Percentiles rank a stretch among this genome's conserved stretches.
Evolutionary conservation across 768 basidiomycete genomes (phyloP).

Genomic region (Xerocomellus chrysenteron): DNA sequence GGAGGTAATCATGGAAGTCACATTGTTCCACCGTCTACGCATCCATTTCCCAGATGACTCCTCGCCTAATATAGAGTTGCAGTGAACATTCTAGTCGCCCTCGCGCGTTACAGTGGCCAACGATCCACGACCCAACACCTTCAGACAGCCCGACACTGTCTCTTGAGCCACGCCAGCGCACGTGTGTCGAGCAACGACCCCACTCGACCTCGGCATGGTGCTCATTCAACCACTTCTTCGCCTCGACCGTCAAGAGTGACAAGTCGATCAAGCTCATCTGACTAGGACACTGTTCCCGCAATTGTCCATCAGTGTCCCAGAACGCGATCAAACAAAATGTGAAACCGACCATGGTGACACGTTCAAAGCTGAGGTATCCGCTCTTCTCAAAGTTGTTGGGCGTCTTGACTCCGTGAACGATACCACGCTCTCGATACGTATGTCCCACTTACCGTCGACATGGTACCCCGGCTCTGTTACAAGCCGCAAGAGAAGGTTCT

Average conservation of each 20-base stretch:
- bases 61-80: no score
- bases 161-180: constrained; percentile 26
- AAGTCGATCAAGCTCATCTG: constrained; percentile 78
- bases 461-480: constrained; percentile 84
- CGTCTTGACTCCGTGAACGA: constrained; percentile 71
- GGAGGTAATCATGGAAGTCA: no score
- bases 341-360: constrained; percentile 76
- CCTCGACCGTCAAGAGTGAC: constrained; percentile 60
- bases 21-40: no score
- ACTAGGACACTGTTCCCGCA: constrained; percentile 64
- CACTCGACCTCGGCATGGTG: constrained; percentile 72
- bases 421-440: constrained; percentile 91
- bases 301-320: not conserved
- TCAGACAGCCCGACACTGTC: constrained; percentile 16
- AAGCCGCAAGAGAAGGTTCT: not conserved
- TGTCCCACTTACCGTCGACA: constrained; percentile 85
- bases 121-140: not conserved
- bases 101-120: not conserved
- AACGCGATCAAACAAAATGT: not conserved
- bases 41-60: no score
- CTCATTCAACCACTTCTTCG: constrained; percentile 77
- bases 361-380: constrained; percentile 82
- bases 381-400: constrained; percentile 78
- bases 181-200: constrained; percentile 51
- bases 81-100: no score